Base-by-base conservation (phyloP, 1,139 yeast genomes). In the Yamadazyma jaroonii region DNA sequence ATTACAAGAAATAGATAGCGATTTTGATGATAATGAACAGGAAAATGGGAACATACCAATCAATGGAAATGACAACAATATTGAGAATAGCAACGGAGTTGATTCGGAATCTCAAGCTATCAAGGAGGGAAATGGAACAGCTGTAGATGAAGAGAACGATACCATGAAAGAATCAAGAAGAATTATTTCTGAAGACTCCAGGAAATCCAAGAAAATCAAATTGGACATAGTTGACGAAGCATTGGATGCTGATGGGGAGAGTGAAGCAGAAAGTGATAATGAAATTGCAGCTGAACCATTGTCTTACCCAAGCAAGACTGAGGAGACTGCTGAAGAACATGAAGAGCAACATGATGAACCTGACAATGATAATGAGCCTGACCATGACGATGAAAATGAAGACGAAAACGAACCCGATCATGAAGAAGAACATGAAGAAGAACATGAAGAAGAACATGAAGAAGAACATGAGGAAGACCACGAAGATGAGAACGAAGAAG, bases 1-100 rank as follows among this genome's bases (percentile, higher is more conserved):
- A 55, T 50, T 65, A 59, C 50, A 64, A 56, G 62, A 66, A 43
- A 58, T 60, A 51, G 62, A 69, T 45, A 57, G 64, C 3, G 69
- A 60, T 39, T 59, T 55, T 28, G 59, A 53, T 33, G 42, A 40
- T 32, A 44, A 40, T 9, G 46, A 35, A 14, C 42, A 39, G 3
- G 46, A 42, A 3, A 43, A 39, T 25, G 12, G 15, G 10, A 48
- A 35, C 26, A 48, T n/a, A 8, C 3, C 4, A n/a, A 12, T 12
- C 4, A 17, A 31, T 13, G 13, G 32, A 37, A 29, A 45, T 42
- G 28, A 40, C 39, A 8, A 13, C 13, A 8, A 13, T 27, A 27
- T 7, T 27, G 27, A 25, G 12, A 25, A 25, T 17, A 17, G 20
- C 20, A 17, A 17, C 20, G 20, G 20, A 17, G 20, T 4, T 17